A percentile compares a stretch with the other conserved stretches of the same genome.
Evolutionary conservation across 768 basidiomycete genomes (phyloP).

Genomic region (Myochromella boudieri): DNA sequence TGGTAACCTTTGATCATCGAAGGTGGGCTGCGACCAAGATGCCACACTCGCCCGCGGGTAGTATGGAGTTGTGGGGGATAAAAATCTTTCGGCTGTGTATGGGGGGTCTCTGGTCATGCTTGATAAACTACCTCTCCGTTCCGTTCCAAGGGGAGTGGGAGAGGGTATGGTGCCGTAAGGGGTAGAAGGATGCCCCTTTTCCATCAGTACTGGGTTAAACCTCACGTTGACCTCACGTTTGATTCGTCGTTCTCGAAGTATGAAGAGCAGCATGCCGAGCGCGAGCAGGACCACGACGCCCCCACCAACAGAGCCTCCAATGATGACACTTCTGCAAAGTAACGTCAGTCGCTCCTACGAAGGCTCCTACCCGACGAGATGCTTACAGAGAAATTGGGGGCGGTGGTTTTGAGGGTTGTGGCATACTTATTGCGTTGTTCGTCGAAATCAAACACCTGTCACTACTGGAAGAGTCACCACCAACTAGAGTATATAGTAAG

Average conservation of each 20-base stretch:
- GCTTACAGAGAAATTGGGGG: constrained; percentile 18
- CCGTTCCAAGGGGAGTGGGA: constrained; percentile 7
- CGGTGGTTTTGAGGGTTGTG: not conserved
- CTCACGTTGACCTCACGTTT: constrained; percentile 18
- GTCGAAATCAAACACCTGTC: constrained; percentile 13
- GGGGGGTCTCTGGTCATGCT: constrained; percentile 27
- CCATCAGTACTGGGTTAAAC: constrained; percentile 26
- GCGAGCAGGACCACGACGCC: constrained; percentile 37
- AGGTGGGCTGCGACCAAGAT: constrained; percentile 32
- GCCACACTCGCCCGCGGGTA: constrained; percentile 26
- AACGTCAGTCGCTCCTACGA: too few relatives aligned
- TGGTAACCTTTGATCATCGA: constrained; percentile 24
- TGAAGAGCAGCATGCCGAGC: constrained; percentile 42
- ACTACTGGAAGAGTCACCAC: constrained; percentile 29
- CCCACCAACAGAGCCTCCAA: constrained; percentile 45
- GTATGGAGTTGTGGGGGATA: constrained; percentile 25
- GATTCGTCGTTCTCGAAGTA: constrained; percentile 39
- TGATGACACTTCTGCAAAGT: constrained; percentile 40
- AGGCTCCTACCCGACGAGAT: too few relatives aligned
- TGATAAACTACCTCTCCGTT: constrained; percentile 8
- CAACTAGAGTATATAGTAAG: constrained; percentile 21
- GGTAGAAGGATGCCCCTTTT: constrained; percentile 11
- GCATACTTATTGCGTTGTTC: not conserved
- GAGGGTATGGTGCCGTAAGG: not conserved
- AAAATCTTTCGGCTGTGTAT: constrained; percentile 31